Evolutionary conservation across 1,284 basidiomycete genomes (phyloP).

Genomic region (Trichosporon inkin): DNA sequence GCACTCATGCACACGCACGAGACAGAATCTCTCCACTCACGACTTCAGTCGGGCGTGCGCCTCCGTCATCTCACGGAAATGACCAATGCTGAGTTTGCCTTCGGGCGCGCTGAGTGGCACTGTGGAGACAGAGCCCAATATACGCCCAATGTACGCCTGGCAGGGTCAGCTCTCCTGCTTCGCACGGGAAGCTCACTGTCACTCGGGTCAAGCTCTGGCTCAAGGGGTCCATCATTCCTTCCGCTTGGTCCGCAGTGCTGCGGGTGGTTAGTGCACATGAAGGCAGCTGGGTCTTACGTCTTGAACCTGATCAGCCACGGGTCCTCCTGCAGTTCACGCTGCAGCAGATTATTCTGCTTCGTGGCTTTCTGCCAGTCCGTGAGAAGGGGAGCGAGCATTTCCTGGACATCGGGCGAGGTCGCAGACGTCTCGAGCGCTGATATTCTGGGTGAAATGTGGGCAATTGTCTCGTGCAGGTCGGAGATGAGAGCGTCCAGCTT

Average conservation of each 20-base stretch:
- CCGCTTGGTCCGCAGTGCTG: constrained; percentile 66
- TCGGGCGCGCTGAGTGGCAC: constrained; percentile 29
- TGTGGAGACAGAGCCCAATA: constrained; percentile 23
- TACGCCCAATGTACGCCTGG: constrained; percentile 35
- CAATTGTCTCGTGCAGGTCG: constrained; percentile 19
- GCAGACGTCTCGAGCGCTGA: background rate
- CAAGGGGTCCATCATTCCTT: constrained; percentile 92
- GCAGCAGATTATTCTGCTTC: constrained; percentile 71
- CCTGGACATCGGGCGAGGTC: constrained; percentile 3
- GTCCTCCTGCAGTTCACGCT: constrained; percentile 90
- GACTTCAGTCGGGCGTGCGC: constrained; percentile 35
- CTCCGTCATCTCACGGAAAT: constrained; percentile 25
- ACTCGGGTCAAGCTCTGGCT: constrained; percentile 59
- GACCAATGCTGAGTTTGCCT: constrained; percentile 29
- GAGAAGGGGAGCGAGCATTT: constrained; percentile 18
- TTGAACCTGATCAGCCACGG: constrained; percentile 93
- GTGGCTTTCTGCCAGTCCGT: constrained; percentile 74
- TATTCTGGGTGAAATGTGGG: constrained; percentile 4
- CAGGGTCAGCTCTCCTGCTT: constrained; percentile 1
- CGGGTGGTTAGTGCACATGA: constrained; percentile 7
- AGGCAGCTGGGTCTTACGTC: constrained; percentile 56
- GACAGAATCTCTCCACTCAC: constrained; percentile 19
- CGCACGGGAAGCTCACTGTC: constrained; percentile 24
- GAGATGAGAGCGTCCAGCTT: constrained; percentile 26
- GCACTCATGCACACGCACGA: constrained; percentile 46